These are phyloP conservation scores for Tillandsia fasciculata DNA, from an alignment of 176 grass and related monocot species.

Conservation along the genomic window DNA sequence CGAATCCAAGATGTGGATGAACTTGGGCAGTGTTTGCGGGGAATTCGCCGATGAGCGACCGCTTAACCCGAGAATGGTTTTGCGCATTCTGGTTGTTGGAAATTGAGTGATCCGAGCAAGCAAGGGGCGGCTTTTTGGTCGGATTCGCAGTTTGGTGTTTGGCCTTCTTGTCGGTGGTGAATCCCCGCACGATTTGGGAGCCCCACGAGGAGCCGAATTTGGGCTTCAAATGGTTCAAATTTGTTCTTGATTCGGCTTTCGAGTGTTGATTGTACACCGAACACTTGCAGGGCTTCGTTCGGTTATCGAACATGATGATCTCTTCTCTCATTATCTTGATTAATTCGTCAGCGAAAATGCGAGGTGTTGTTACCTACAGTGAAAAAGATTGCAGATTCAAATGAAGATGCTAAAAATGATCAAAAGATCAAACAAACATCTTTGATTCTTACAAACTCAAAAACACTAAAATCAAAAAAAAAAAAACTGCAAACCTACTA, in stretches of 20 bases:
- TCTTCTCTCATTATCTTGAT: constrained; percentile 74
- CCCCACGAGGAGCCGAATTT: constrained; percentile 94
- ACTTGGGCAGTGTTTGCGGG: constrained; percentile 86
- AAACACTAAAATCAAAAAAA: not conserved
- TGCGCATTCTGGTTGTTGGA: constrained; percentile 40
- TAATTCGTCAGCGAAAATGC: constrained; percentile 3
- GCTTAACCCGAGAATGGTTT: constrained; percentile 78
- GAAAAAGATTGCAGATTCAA: not conserved
- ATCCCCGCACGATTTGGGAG: constrained; percentile 92
- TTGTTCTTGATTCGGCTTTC: constrained; percentile 43
- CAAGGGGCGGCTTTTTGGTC: constrained; percentile 67
- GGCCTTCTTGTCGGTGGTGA: constrained; percentile 82
- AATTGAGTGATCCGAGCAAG: constrained; percentile 34
- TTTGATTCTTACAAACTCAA: not conserved
- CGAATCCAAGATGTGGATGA: constrained; percentile 60
- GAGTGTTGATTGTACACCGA: constrained; percentile 13
- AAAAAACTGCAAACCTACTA: not conserved
- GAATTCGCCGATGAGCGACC: constrained; percentile 87
- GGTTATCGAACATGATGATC: constrained; percentile 82
- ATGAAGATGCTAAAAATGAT: not conserved
- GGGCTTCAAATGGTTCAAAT: constrained; percentile 48
- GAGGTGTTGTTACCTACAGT: constrained; percentile 19
- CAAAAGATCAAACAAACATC: not conserved
- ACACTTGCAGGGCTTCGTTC: constrained; percentile 75
- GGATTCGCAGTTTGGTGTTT: constrained; percentile 48